Conservation (phyloP, 306 rosid genomes). For the Prinsepia uniflora region DNA sequence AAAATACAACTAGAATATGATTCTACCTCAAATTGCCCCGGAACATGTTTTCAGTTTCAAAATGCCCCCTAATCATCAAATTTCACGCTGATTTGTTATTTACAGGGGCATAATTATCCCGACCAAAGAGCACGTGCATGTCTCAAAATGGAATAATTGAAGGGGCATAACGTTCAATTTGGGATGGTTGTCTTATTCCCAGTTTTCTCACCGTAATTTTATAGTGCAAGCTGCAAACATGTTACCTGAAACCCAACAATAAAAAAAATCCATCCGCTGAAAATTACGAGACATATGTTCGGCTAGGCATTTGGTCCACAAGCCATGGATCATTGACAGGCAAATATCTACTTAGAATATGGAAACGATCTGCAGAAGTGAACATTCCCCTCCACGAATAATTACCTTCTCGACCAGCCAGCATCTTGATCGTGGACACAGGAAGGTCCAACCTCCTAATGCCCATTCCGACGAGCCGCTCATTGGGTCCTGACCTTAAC, state of each 20-base stretch:
- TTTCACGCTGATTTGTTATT: no score
- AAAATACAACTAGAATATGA: no score
- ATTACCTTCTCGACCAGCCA: constrained; percentile 84
- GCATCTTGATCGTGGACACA: constrained; percentile 83
- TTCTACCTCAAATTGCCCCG: no score
- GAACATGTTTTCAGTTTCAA: no score
- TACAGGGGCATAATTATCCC: no score
- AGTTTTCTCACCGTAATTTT: background rate
- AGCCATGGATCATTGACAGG: constrained; percentile 89
- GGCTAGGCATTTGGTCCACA: constrained; percentile 63
- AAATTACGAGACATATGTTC: constrained; percentile 90
- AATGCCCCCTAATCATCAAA: no score
- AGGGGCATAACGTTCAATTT: no score
- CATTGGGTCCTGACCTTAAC: constrained; percentile 66
- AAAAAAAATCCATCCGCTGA: constrained; percentile 84
- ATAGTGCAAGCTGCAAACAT: constrained; percentile 10
- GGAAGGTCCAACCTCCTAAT: constrained; percentile 48
- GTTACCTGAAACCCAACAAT: constrained; percentile 86
- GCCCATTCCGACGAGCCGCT: constrained; percentile 40
- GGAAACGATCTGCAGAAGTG: constrained; percentile 86
- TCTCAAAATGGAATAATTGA: no score
- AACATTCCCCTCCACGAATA: constrained; percentile 82
- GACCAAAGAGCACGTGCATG: no score
- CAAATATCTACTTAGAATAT: constrained; percentile 77
- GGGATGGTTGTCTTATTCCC: background rate